Evolutionary conservation across 768 basidiomycete genomes (phyloP).

Genomic region (Kwoniella europaea): DNA sequence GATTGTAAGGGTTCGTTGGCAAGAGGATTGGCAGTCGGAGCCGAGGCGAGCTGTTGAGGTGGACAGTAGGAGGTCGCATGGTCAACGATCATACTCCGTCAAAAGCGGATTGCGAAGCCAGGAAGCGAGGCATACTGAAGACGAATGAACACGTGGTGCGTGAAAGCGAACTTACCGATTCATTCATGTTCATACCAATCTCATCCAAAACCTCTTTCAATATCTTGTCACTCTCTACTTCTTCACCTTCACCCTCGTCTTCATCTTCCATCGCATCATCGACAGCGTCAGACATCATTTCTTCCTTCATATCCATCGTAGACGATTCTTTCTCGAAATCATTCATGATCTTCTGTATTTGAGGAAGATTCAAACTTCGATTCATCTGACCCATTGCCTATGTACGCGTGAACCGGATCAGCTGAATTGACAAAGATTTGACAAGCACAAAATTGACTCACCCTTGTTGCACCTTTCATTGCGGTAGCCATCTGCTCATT

Average conservation of each 20-base stretch:
- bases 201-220: slow-evolving; percentile 95
- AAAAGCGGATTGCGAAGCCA: not conserved
- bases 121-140: not conserved
- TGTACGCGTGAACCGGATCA: slow-evolving; percentile 3
- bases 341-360: slow-evolving; percentile 92
- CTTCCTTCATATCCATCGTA: slow-evolving; percentile 99
- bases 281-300: slow-evolving; percentile 98
- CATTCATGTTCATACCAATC: slow-evolving; percentile 88
- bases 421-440: not conserved
- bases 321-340: slow-evolving; percentile 97
- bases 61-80: not conserved
- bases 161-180: slow-evolving; percentile 63
- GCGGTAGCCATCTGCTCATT: slow-evolving; percentile 99
- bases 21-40: slow-evolving; percentile 71
- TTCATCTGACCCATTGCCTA: slow-evolving; percentile 99
- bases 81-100: not conserved
- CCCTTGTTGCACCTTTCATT: slow-evolving; percentile 96
- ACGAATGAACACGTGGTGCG: not conserved
- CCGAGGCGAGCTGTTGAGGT: slow-evolving; percentile 72
- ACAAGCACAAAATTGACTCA: slow-evolving; percentile 59
- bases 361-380: slow-evolving; percentile 87
- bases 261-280: slow-evolving; percentile 93
- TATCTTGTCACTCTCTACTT: slow-evolving; percentile 93
- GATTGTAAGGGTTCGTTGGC: slow-evolving; percentile 68
- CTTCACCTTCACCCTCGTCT: slow-evolving; percentile 83